These are phyloP conservation scores for Sporothrix pallida DNA, from an alignment of 2,329 filamentous ascomycete genomes.

Conservation along the genomic window DNA sequence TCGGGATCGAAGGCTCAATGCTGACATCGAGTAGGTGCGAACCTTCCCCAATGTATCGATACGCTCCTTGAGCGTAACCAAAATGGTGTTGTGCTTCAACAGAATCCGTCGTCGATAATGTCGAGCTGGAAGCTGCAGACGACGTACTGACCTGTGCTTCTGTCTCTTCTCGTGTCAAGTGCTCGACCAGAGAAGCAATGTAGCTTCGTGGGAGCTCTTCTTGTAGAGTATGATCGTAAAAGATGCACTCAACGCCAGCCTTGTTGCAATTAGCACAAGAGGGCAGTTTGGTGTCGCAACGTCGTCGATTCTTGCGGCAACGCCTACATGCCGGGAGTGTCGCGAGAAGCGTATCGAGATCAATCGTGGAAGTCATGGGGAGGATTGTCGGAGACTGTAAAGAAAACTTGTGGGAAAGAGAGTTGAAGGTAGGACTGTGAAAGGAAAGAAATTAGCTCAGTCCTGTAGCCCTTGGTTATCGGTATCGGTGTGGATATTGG, in stretches of 20 bases:
- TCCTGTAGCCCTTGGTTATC: too few species aligned
- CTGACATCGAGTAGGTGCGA: slow-evolving; percentile 21
- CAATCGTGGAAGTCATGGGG: neutral
- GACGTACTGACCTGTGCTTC: neutral
- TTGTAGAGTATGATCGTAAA: slow-evolving; percentile 29
- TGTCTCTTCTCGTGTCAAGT: neutral
- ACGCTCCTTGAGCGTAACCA: slow-evolving; percentile 24
- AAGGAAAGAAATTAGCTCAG: too few species aligned
- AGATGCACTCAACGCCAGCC: slow-evolving; percentile 30
- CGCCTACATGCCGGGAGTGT: slow-evolving; percentile 27
- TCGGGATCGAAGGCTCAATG: neutral
- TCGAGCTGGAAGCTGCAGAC: neutral
- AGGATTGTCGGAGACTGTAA: neutral
- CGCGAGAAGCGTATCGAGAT: slow-evolving; percentile 19
- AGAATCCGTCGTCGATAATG: neutral
- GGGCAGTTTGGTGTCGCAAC: slow-evolving; percentile 27
- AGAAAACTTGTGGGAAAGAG: neutral
- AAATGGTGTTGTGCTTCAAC: neutral
- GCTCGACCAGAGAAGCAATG: slow-evolving; percentile 27
- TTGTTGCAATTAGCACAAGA: slow-evolving; percentile 28
- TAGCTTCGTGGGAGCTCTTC: slow-evolving; percentile 31
- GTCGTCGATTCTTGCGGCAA: slow-evolving; percentile 27
- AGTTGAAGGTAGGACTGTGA: neutral
- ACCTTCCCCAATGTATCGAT: slow-evolving; percentile 22
- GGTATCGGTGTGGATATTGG: too few species aligned